Evolutionary conservation across 768 basidiomycete genomes (phyloP), one percentile per base, ranked within the genome.

Genomic region (Nidula microcarpa): DNA sequence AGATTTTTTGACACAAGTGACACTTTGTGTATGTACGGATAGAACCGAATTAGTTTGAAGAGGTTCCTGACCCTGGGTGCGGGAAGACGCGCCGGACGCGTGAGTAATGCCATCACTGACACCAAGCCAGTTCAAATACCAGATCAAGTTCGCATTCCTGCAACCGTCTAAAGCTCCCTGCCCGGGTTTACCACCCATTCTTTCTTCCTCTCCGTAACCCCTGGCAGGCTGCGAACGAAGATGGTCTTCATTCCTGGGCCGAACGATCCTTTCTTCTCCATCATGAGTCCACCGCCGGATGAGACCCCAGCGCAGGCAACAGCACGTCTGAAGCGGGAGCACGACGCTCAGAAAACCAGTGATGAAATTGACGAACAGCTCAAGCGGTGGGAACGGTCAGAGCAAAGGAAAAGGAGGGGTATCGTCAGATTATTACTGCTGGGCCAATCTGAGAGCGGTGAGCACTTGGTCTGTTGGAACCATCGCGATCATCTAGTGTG

Each of bases 361-460:
- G 80, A 85, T 65, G 73, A 68, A 50, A 86, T 87, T 56, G 85
- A 87, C 67, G 81, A 84, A 37, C 71, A 75, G 56, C 75, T 87
- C 52, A 80, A 77, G 55, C 71, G 65, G 46, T 30, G 23, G 23
- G 80, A 84, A 58, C 69, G 68, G 18, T 72, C 59, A 2, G 66
- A 61, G 1, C 66, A 72, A 43, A 81, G 73, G 66, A 78, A 73
- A 57, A 69, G 76, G 46, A 74, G 70, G 51, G 70, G 73, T 56
- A 66, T 79, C 18, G 70, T 86, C 50, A 85, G 81, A 57, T 71
- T 87, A 36, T 65, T 87, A 1, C 58, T 87, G 2, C 68, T 87
- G n/a, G 86, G 86, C 32, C 84, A 85, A 60, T 76, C 82, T 36
- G 85, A 85, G 65, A 84, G 82, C 53, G 84, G 84, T 84, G 55